A percentile compares a stretch with the other conserved stretches of the same genome.
Conservation (phyloP, 2,329 filamentous ascomycete species). For the Pseudocercospora crystallina region DNA sequence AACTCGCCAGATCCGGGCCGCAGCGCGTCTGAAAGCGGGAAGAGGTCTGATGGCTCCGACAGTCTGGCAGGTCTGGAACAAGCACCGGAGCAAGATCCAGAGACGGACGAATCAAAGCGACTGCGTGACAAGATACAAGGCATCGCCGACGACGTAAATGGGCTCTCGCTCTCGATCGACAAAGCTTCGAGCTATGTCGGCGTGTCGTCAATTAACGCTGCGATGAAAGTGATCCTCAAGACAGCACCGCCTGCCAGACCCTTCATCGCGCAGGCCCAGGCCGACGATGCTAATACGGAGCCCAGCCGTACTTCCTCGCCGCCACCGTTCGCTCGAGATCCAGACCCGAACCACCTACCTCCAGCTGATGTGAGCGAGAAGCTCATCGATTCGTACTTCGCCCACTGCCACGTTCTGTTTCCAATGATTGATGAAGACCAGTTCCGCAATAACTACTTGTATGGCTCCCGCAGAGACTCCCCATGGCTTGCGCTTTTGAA, state of each 20-base stretch:
- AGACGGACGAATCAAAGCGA: slow-evolving; percentile 63
- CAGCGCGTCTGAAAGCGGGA: slow-evolving; percentile 28
- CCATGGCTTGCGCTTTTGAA: slow-evolving; percentile 36
- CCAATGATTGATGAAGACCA: slow-evolving; percentile 36
- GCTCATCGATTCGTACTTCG: slow-evolving; percentile 35
- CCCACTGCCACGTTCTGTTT: slow-evolving; percentile 34
- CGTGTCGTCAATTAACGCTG: slow-evolving; percentile 34
- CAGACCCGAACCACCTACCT: slow-evolving; percentile 27
- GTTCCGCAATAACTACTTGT: slow-evolving; percentile 34
- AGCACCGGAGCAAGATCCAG: slow-evolving; percentile 63
- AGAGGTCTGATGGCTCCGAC: slow-evolving; percentile 50
- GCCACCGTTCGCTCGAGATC: slow-evolving; percentile 19
- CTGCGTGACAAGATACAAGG: slow-evolving; percentile 44
- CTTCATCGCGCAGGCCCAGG: slow-evolving; percentile 27
- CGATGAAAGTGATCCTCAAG: slow-evolving; percentile 36
- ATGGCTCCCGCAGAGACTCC: slow-evolving; percentile 30
- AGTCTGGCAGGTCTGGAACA: slow-evolving; percentile 65
- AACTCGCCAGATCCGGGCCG: slow-evolving; percentile 9
- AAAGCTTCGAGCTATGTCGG: slow-evolving; percentile 34
- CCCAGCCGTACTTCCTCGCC: slow-evolving; percentile 31
- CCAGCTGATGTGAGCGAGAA: slow-evolving; percentile 30
- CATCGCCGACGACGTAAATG: slow-evolving; percentile 37
- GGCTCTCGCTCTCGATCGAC: slow-evolving; percentile 33
- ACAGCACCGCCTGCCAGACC: slow-evolving; percentile 30
- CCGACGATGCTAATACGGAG: slow-evolving; percentile 26